These are phyloP conservation scores for Verticillium isaacii DNA, from an alignment of 2,329 filamentous ascomycete genomes.

Conservation along the genomic window DNA sequence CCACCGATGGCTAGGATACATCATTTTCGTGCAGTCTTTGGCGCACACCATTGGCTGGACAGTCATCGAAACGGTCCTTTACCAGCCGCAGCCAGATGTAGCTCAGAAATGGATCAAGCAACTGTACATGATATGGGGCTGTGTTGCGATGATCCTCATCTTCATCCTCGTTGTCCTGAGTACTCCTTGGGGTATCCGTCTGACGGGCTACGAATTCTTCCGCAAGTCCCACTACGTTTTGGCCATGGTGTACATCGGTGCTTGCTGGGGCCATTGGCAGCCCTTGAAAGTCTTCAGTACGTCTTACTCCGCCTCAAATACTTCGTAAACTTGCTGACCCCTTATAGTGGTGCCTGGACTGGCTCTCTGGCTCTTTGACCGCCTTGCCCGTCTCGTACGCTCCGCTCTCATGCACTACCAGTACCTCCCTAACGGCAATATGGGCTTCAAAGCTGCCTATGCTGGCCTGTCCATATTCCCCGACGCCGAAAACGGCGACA, in stretches of 20 bases:
- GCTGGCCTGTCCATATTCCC: slow-evolving; percentile 70
- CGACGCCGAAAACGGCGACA: slow-evolving; percentile 52
- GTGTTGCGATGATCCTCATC: slow-evolving; percentile 63
- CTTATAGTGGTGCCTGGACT: slow-evolving; percentile 49
- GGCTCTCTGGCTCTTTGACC: slow-evolving; percentile 62
- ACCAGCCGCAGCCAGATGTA: slow-evolving; percentile 64
- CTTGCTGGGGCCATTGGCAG: slow-evolving; percentile 71
- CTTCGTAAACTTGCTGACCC: slow-evolving; percentile 65
- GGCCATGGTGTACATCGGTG: slow-evolving; percentile 69
- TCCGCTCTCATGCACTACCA: slow-evolving; percentile 57
- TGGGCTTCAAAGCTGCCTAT: slow-evolving; percentile 48
- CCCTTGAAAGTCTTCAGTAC: slow-evolving; percentile 62
- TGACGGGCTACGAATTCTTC: slow-evolving; percentile 74
- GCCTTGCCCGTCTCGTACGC: slow-evolving; percentile 52
- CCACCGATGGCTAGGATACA: slow-evolving; percentile 70
- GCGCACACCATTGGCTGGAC: slow-evolving; percentile 71
- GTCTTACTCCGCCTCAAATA: slow-evolving; percentile 56
- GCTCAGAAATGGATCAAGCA: slow-evolving; percentile 55
- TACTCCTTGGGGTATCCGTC: slow-evolving; percentile 49
- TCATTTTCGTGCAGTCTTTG: slow-evolving; percentile 63
- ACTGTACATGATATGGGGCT: slow-evolving; percentile 68
- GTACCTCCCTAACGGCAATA: slow-evolving; percentile 45
- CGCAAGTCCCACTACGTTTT: slow-evolving; percentile 69
- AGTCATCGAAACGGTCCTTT: slow-evolving; percentile 60
- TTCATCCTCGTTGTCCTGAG: slow-evolving; percentile 57